Base-by-base conservation (phyloP, 1,139 yeast genomes). In the Taiozyma sp. region DNA sequence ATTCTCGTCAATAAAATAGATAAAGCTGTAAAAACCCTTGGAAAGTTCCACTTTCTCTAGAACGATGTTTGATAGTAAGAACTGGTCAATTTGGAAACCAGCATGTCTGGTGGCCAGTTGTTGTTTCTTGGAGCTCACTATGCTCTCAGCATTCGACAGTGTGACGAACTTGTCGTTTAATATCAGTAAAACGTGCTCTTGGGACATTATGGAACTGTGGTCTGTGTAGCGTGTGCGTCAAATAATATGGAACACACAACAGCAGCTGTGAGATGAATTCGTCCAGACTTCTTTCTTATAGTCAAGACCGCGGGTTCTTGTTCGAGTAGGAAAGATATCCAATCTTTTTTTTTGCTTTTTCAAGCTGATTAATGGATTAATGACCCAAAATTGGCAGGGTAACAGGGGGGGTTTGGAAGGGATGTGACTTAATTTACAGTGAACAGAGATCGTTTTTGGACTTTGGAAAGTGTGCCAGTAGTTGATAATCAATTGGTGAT, bases 141-240 rank as follows among this genome's bases (percentile, higher is more conserved):
- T 52, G 8, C 32, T 13, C 39, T 57, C 61, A n/a, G 65, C 65
- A 12, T 56, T 57, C 9, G 62, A 53, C 1, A 54, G 47, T 1
- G 60, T 55, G 34, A 62, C 65, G 45, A 62, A 57, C 16, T 49
- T 51, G 44, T 61, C 58, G 50, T 59, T 55, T n/a, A 62, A 48
- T 38, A 62, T 55, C 4, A 62, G 55, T 14, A 62, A 51, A n/a
- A 61, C 58, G 54, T 54, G 41, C 19, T 38, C 41, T 38, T 38
- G 41, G 8, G 41, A 19, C 41, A 38, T 38, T 16, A 6, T n/a
- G 19, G 2, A 34, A 34, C n/a, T 34, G 19, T 34, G n/a, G 56
- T 3, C 59, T 57, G 12, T 36, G 22, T 10, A 36, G 36, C 39
- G 19, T 23, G 23, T 40, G 24, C 7, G 14, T 30, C 27, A 7